Conservation (phyloP, 1,139 yeast species). For the Magnusiomyces paraingens region DNA sequence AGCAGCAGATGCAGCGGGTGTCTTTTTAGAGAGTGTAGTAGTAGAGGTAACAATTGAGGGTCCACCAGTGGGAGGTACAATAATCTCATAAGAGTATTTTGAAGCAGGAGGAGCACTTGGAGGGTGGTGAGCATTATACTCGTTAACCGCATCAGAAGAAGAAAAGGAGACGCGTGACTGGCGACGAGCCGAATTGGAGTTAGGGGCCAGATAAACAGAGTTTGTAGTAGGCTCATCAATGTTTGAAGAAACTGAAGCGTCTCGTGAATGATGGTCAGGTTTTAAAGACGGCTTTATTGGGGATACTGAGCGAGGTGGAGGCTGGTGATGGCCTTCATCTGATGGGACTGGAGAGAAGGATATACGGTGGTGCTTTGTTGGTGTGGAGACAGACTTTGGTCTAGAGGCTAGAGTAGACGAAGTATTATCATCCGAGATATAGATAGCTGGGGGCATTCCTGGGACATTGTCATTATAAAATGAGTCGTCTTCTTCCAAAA, state of each 20-base stretch:
- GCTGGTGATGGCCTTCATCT: conserved; percentile 18
- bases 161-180: conserved; percentile 7
- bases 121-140: conserved; percentile 5
- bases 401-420: conserved; percentile 3
- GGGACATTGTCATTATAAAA: neutral
- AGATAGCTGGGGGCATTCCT: neutral
- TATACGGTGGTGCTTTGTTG: conserved; percentile 5
- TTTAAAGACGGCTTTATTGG: conserved; percentile 32
- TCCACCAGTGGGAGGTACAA: too few relatives aligned
- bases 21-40: neutral
- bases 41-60: neutral
- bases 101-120: conserved; percentile 1
- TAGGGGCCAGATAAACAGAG: neutral
- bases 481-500: conserved; percentile 28
- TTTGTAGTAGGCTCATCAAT: conserved; percentile 8
- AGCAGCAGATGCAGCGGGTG: conserved; percentile 1
- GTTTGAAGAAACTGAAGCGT: conserved; percentile 17
- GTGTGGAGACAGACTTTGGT: neutral
- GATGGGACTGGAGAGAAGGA: conserved; percentile 12
- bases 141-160: conserved; percentile 5
- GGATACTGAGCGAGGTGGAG: conserved; percentile 27
- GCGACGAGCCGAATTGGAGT: neutral
- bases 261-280: conserved; percentile 20
- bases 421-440: neutral
- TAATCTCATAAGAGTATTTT: neutral